Conservation (phyloP, 2,329 filamentous ascomycete species). For the Penicillium sp. region DNA sequence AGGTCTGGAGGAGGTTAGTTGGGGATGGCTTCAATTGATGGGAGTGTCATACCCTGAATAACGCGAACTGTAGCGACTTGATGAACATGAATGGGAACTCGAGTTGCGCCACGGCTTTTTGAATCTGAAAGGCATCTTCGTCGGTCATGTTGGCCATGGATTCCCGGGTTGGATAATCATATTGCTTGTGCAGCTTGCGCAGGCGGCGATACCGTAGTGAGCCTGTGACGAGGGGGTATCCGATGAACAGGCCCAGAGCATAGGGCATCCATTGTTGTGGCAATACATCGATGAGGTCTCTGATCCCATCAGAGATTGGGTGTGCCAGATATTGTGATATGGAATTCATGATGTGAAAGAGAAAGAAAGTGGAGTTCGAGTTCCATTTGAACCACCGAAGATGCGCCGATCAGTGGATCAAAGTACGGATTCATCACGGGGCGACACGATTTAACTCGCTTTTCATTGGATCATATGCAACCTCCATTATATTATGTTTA, state of each 20-base stretch:
- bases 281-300: conserved; percentile 3
- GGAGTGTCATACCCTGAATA: conserved; percentile 47
- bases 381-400: no score
- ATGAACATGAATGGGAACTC: conserved; percentile 53
- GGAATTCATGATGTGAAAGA: conserved; percentile 9
- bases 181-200: conserved; percentile 38
- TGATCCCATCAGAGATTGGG: conserved; percentile 3
- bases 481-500: no score
- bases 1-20: conserved; percentile 39
- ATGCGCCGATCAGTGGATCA: no score
- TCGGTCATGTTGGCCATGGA: conserved; percentile 51
- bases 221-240: conserved; percentile 26
- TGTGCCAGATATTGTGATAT: background rate
- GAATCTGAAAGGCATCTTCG: conserved; percentile 49
- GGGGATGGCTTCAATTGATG: background rate
- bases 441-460: no score
- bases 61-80: conserved; percentile 53
- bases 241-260: conserved; percentile 17
- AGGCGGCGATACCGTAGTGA: conserved; percentile 31
- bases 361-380: background rate
- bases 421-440: no score
- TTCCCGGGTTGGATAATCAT: conserved; percentile 42
- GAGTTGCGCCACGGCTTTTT: conserved; percentile 41
- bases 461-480: no score
- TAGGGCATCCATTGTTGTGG: conserved; percentile 22